A percentile compares a stretch with the other conserved stretches of the same genome.
These are phyloP conservation scores for Aspergillus hancockii DNA, from an alignment of 495 filamentous ascomycete genomes.

Conservation along the genomic window DNA sequence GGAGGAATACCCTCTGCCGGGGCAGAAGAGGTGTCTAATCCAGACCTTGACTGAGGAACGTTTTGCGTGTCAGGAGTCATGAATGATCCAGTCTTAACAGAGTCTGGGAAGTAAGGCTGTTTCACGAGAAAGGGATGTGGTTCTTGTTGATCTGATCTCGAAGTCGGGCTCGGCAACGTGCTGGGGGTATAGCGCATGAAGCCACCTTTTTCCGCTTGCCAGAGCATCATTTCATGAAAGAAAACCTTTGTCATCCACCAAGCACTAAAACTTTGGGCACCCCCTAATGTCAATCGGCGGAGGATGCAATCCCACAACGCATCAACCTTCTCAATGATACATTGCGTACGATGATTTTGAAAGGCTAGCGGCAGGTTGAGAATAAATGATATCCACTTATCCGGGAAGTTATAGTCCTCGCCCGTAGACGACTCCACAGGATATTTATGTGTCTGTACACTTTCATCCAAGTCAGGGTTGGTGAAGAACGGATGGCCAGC, in stretches of 20 bases:
- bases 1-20: constrained; percentile 8
- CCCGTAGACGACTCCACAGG: constrained; percentile 39
- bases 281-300: constrained; percentile 64
- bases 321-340: constrained; percentile 46
- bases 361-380: constrained; percentile 73
- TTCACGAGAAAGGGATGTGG: constrained; percentile 29
- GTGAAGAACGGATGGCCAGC: constrained; percentile 38
- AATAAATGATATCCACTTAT: constrained; percentile 84
- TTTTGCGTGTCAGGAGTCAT: constrained; percentile 11
- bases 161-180: constrained; percentile 43
- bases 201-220: constrained; percentile 88
- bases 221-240: constrained; percentile 92
- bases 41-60: constrained; percentile 9
- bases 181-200: constrained; percentile 69
- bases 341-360: constrained; percentile 65
- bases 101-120: constrained; percentile 18
- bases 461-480: constrained; percentile 45
- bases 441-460: constrained; percentile 33
- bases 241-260: constrained; percentile 99
- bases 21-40: constrained; percentile 12
- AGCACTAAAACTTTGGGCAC: constrained; percentile 82
- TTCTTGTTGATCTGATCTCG: constrained; percentile 29
- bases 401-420: constrained; percentile 66
- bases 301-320: constrained; percentile 49
- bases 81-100: constrained; percentile 14